These are phyloP conservation scores for Solanum arcanum DNA, from an alignment of 257 asterid genomes.

Conservation along the genomic window DNA sequence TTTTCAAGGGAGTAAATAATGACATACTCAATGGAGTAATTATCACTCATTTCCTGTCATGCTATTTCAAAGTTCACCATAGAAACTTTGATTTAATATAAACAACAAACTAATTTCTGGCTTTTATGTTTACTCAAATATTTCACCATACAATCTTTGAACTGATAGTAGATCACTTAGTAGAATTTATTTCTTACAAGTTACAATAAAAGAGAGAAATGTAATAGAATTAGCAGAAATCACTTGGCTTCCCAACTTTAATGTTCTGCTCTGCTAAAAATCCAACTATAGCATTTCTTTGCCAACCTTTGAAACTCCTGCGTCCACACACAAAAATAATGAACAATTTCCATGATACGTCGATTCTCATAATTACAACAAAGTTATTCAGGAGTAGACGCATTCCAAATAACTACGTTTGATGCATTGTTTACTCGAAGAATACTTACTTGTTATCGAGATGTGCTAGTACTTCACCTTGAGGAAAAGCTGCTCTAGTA, in stretches of 20 bases:
- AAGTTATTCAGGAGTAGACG: neutral
- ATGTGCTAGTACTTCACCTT: conserved; percentile 27
- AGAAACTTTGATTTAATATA: neutral
- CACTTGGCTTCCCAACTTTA: conserved; percentile 20
- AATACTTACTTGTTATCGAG: conserved; percentile 22
- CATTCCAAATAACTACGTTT: neutral
- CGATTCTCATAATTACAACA: neutral
- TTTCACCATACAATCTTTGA: neutral
- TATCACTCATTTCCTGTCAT: neutral
- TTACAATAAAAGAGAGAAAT: neutral
- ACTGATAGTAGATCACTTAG: neutral
- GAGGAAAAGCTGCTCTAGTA: conserved; percentile 21
- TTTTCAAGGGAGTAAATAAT: too few relatives aligned
- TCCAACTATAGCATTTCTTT: conserved; percentile 12
- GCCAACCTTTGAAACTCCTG: conserved; percentile 33
- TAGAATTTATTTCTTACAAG: neutral
- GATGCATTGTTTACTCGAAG: neutral
- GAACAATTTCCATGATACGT: neutral
- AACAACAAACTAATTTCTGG: neutral
- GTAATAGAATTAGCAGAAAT: conserved; percentile 9
- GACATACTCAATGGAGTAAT: neutral
- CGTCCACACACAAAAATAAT: neutral
- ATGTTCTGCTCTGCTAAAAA: conserved; percentile 15
- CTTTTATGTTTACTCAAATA: neutral
- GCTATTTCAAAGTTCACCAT: neutral